Base-by-base conservation (phyloP, 2,329 filamentous ascomycete species). In the Ascochyta lentis region DNA sequence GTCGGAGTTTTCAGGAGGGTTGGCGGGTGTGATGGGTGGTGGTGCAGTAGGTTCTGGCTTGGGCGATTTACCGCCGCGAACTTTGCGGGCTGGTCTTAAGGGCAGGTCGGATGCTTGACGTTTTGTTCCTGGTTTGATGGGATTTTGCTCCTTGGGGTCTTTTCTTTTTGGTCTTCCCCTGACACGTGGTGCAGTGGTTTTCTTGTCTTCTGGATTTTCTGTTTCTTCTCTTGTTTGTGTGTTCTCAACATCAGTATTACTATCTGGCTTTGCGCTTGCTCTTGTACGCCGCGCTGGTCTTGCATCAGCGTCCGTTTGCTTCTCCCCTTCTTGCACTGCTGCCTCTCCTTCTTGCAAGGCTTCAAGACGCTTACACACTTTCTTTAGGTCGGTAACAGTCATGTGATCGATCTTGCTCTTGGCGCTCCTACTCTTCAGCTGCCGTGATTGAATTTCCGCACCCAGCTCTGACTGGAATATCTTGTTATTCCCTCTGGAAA, bases 31-130 rank as follows among this genome's bases (percentile, higher is more conserved):
- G n/a, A 44, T 13, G 19, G 53, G 53, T 2, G 53, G 53, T 7
- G 42, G 31, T 4, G n/a, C 16, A 1, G 24, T 7, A 13, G 31
- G 16, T 5, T 27, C 29, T 12, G 23, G 15, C 13, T 41, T 27
- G 4, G 39, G 22, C 24, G 39, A 41, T 26, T 22, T 9, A 13
- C 39, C 15, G n/a, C 24, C 13, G 1, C 53, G 53, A 3, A 40
- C 24, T 5, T 24, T 47, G 22, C 53, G 47, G 6, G 47, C 41
- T 22, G 53, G 24, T 13, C 53, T 37, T 8, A 51, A 29, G n/a
- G 47, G 53, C 5, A 56, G 53, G 24, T 49, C 46, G n/a, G 52
- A 45, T 23, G 52, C 35, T 16, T 39, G 37, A 24, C 53, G 53
- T 15, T 50, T 51, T 8, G 16, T 51, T n/a, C 40, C 26, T n/a